Evolutionary conservation across 2,329 filamentous ascomycete species (phyloP).

Genomic region (Aspergillus fructus): DNA sequence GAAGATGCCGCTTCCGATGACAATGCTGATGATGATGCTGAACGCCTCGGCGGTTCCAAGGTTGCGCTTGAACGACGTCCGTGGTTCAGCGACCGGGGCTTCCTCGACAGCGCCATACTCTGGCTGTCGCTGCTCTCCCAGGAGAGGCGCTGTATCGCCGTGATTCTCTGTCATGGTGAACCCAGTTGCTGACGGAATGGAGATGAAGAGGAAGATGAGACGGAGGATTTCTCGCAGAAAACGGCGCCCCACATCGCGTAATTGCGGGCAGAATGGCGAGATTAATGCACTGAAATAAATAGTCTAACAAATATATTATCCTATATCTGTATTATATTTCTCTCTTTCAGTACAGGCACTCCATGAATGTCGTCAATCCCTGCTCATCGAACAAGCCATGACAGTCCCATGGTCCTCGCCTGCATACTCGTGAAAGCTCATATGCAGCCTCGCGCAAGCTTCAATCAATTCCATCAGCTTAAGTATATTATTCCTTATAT

Average conservation of each 20-base stretch:
- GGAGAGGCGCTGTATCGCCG: not conserved
- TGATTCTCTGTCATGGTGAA: not conserved
- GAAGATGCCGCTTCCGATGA: slow-evolving; percentile 20
- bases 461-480: too few species aligned
- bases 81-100: not conserved
- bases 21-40: slow-evolving; percentile 21
- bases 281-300: not conserved
- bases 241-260: slow-evolving; percentile 7
- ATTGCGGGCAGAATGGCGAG: not conserved
- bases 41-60: slow-evolving; percentile 19
- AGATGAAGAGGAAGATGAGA: not conserved
- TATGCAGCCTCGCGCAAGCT: too few species aligned
- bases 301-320: too few species aligned
- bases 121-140: not conserved
- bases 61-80: slow-evolving; percentile 15
- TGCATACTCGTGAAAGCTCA: too few species aligned
- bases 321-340: too few species aligned
- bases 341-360: too few species aligned
- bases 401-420: too few species aligned
- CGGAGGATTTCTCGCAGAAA: too few species aligned
- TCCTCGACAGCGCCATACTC: not conserved
- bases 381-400: too few species aligned
- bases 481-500: too few species aligned
- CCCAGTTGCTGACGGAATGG: not conserved
- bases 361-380: too few species aligned